Percentiles rank a stretch among this genome's conserved stretches.
phyloP scores from a whole-genome alignment of 495 filamentous ascomycete species.

The Achaetomiella virescens region DNA sequence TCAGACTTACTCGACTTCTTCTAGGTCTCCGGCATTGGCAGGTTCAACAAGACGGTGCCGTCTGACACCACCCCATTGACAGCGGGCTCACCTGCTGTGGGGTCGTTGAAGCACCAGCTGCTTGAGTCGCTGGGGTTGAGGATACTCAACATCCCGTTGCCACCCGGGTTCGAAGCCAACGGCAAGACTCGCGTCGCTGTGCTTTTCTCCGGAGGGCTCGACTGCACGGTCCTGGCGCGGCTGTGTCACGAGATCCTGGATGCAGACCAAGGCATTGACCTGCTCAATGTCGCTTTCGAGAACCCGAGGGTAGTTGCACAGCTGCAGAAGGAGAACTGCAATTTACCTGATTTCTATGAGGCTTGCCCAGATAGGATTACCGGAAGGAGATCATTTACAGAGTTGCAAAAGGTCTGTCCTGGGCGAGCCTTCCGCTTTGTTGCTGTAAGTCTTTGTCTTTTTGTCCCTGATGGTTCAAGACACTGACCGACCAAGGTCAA shows the following conservation, averaged over 20 bases:
- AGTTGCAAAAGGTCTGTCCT: conserved; percentile 67
- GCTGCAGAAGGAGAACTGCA: conserved; percentile 18
- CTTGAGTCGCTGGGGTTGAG: conserved; percentile 58
- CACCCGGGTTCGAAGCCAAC: conserved; percentile 27
- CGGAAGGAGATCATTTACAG: conserved; percentile 65
- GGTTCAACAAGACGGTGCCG: conserved; percentile 54
- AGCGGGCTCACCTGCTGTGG: conserved; percentile 48
- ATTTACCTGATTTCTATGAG: conserved; percentile 53
- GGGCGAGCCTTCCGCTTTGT: conserved; percentile 74
- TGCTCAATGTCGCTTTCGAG: conserved; percentile 95
- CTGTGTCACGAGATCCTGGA: conserved; percentile 76
- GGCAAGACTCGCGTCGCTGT: conserved; percentile 60
- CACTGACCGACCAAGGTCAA: conserved; percentile 52
- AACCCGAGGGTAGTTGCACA: conserved; percentile 66
- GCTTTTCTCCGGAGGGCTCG: conserved; percentile 89
- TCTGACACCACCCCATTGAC: conserved; percentile 33
- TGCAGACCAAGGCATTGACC: conserved; percentile 61
- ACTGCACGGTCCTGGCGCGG: conserved; percentile 83
- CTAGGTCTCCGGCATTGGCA: conserved; percentile 55
- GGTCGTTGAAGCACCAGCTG: conserved; percentile 52
- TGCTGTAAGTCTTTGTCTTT: conserved; percentile 36
- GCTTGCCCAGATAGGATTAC: conserved; percentile 86
- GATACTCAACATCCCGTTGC: conserved; percentile 60
- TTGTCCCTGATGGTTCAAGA: background rate
- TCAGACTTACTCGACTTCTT: conserved; percentile 31